Evolutionary conservation across 2,329 filamentous ascomycete species (phyloP).

Genomic region (Rhytidhysteron rufulum): DNA sequence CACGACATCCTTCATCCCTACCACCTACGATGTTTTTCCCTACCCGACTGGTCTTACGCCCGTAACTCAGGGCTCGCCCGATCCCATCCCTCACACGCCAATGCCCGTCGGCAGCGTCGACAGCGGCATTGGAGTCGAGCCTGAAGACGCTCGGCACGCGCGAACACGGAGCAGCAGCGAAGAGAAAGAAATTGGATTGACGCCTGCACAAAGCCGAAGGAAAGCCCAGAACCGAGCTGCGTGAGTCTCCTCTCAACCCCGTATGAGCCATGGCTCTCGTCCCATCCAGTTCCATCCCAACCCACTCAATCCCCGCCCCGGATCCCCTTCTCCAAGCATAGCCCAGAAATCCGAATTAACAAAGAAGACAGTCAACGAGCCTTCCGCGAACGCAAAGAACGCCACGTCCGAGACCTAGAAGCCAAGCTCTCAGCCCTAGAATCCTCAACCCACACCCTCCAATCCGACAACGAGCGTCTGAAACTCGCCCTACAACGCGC

Average conservation of each 20-base stretch:
- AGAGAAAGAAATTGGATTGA: conserved; percentile 42
- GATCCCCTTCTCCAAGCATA: not conserved
- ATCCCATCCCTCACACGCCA: conserved; percentile 23
- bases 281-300: not conserved
- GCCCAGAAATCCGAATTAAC: no score
- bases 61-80: conserved; percentile 30
- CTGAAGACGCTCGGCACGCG: conserved; percentile 30
- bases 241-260: conserved; percentile 52
- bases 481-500: conserved; percentile 80
- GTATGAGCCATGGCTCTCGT: not conserved
- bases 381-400: conserved; percentile 93
- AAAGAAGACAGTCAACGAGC: conserved; percentile 70
- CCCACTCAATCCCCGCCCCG: conserved; percentile 1
- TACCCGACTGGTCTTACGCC: conserved; percentile 21
- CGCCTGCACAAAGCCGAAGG: conserved; percentile 51
- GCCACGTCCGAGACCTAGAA: conserved; percentile 89
- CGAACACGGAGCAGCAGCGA: conserved; percentile 42
- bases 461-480: conserved; percentile 80
- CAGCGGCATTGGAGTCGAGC: conserved; percentile 39
- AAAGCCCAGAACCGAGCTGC: conserved; percentile 72
- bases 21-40: conserved; percentile 25
- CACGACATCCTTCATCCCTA: conserved; percentile 24
- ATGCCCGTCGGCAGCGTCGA: conserved; percentile 39
- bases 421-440: conserved; percentile 76
- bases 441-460: conserved; percentile 65